A percentile compares a stretch with the other conserved stretches of the same genome.
Conservation (phyloP, 2,329 filamentous ascomycete genomes). For the Colletotrichum camelliae region DNA sequence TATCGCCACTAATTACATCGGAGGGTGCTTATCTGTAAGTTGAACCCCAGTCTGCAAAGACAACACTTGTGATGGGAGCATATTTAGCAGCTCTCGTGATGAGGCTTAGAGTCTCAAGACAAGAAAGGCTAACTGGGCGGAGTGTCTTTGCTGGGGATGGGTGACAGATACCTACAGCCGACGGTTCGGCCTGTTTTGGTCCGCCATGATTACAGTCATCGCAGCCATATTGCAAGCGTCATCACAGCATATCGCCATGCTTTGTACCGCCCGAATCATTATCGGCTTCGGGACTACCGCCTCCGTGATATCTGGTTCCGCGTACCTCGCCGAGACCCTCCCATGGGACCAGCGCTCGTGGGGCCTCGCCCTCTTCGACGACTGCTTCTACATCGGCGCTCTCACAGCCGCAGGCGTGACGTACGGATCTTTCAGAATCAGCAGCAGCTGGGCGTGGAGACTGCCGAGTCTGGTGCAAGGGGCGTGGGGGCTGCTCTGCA, state of each 20-base stretch:
- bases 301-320: background rate
- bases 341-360: background rate
- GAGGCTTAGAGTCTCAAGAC: background rate
- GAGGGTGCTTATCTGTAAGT: background rate
- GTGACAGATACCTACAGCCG: background rate
- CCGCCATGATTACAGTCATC: background rate
- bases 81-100: background rate
- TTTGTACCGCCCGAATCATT: background rate
- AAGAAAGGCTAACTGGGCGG: background rate
- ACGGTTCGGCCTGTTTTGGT: background rate
- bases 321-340: background rate
- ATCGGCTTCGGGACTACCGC: background rate
- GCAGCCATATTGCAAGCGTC: background rate
- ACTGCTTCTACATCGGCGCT: background rate
- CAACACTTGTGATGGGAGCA: background rate
- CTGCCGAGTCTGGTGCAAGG: background rate
- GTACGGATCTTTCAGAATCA: background rate
- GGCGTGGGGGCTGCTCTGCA: background rate
- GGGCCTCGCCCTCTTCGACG: background rate
- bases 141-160: background rate
- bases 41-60: background rate
- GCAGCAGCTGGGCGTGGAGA: slow-evolving; percentile 3
- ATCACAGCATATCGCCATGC: slow-evolving; percentile 5
- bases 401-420: background rate
- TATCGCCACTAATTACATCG: background rate